These are phyloP conservation scores for Cucurbita pepo DNA, from an alignment of 306 rosid genomes.

Conservation along the genomic window DNA sequence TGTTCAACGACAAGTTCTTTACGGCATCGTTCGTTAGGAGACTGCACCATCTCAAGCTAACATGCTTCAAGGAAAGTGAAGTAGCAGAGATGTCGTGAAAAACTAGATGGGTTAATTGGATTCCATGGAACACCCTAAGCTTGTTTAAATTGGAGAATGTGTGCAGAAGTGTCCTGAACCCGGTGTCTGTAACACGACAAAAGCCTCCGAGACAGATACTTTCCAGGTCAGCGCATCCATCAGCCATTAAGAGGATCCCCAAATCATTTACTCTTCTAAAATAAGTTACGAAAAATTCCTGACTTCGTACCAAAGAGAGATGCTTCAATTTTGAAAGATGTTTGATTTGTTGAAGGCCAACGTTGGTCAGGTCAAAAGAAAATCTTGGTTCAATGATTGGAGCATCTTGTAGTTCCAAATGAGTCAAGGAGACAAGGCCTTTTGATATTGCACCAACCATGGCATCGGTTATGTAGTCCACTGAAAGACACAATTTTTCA, in stretches of 20 bases:
- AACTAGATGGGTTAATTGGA: conserved; percentile 76
- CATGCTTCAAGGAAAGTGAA: conserved; percentile 63
- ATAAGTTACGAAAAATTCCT: conserved; percentile 47
- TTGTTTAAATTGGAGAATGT: conserved; percentile 62
- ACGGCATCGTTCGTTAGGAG: conserved; percentile 61
- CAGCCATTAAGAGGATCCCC: conserved; percentile 84
- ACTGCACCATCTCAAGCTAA: conserved; percentile 81
- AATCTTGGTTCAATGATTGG: conserved; percentile 70
- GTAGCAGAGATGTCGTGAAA: conserved; percentile 90
- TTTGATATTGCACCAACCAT: conserved; percentile 63
- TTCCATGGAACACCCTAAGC: conserved; percentile 84
- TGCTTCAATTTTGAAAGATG: conserved; percentile 62
- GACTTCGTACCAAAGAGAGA: conserved; percentile 77
- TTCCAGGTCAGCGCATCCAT: conserved; percentile 65
- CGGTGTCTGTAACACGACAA: conserved; percentile 94
- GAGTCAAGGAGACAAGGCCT: conserved; percentile 48
- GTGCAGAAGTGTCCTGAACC: conserved; percentile 80
- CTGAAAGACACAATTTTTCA: conserved; percentile 69
- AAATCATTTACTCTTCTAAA: conserved; percentile 81
- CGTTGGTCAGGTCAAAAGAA: conserved; percentile 64
- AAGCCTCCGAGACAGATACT: conserved; percentile 90
- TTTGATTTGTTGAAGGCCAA: conserved; percentile 85
- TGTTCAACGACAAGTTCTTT: conserved; percentile 51
- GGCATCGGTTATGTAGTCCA: conserved; percentile 75
- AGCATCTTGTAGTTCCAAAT: conserved; percentile 87